Conservation (phyloP, 2,329 filamentous ascomycete species). For the Fusarium coicis region DNA sequence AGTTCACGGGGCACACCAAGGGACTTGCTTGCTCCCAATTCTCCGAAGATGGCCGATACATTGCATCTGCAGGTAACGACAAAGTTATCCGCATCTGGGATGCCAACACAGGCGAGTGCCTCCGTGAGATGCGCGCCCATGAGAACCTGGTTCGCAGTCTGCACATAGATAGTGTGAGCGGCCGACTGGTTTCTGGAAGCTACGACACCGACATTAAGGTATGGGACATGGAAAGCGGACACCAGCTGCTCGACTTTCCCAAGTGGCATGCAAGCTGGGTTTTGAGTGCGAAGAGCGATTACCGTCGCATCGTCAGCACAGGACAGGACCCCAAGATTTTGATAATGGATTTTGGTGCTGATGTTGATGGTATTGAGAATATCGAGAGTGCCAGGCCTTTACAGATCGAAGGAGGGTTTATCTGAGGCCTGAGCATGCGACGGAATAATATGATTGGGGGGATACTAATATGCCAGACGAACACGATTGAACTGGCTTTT, state of each 20-base stretch:
- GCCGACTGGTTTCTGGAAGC: constrained; percentile 87
- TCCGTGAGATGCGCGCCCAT: constrained; percentile 85
- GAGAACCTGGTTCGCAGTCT: constrained; percentile 87
- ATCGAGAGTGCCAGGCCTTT: constrained; percentile 58
- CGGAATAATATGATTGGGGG: background rate
- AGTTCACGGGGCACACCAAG: constrained; percentile 90
- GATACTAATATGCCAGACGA: constrained; percentile 16
- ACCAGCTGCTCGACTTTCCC: constrained; percentile 85
- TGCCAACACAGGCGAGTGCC: constrained; percentile 85
- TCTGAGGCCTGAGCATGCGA: constrained; percentile 26
- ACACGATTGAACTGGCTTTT: constrained; percentile 23
- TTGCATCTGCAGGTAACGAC: constrained; percentile 95
- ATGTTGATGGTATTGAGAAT: constrained; percentile 66
- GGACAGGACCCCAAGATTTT: constrained; percentile 93
- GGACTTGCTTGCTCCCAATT: constrained; percentile 97
- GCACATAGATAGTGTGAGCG: constrained; percentile 88
- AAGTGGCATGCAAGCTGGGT: constrained; percentile 98
- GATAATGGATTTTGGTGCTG: constrained; percentile 88
- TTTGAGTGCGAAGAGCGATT: constrained; percentile 93
- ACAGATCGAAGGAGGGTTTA: constrained; percentile 39
- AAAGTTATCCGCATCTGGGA: constrained; percentile 97
- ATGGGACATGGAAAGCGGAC: constrained; percentile 85
- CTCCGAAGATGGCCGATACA: constrained; percentile 91
- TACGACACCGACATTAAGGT: constrained; percentile 98
- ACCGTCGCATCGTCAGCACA: constrained; percentile 91